Evolutionary conservation across 768 basidiomycete species (phyloP).

Genomic region (Postia placenta): DNA sequence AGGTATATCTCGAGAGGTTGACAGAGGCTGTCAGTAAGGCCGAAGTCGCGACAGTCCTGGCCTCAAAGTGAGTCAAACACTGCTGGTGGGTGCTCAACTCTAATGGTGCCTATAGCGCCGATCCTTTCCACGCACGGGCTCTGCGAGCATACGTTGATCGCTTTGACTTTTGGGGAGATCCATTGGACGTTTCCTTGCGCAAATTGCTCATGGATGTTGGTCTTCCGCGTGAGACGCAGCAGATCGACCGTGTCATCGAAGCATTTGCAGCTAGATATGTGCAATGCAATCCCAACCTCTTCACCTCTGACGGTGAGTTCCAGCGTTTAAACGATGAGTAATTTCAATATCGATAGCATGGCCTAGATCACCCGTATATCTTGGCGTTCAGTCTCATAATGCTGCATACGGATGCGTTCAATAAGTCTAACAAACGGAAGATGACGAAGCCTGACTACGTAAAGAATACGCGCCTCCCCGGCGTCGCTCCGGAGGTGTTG

Average conservation of each 20-base stretch:
- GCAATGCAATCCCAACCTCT: constrained; percentile 77
- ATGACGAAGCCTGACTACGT: constrained; percentile 96
- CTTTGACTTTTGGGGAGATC: constrained; percentile 75
- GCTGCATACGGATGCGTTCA: constrained; percentile 98
- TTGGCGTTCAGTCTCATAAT: constrained; percentile 97
- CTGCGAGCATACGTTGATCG: constrained; percentile 64
- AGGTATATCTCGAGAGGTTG: constrained; percentile 62
- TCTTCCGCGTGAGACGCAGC: constrained; percentile 93
- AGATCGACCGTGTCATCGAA: constrained; percentile 97
- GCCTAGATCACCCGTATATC: constrained; percentile 86
- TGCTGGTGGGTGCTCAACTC: too few species aligned
- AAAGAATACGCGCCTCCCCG: constrained; percentile 85
- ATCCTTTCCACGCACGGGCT: constrained; percentile 62
- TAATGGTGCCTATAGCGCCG: constrained; percentile 43
- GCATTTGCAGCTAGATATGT: constrained; percentile 86
- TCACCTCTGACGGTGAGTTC: constrained; percentile 62
- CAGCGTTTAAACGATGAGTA: not conserved
- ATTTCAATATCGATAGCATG: not conserved
- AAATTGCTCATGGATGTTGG: constrained; percentile 87
- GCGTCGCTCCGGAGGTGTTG: constrained; percentile 74
- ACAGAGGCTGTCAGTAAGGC: constrained; percentile 60
- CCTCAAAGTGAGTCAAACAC: constrained; percentile 71
- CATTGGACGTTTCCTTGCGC: constrained; percentile 88
- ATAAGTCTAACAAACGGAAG: constrained; percentile 94
- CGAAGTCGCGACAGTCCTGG: constrained; percentile 76